Percentiles rank a stretch among this genome's conserved stretches.
phyloP scores from a whole-genome alignment of 306 rosid species.

The Cercis canadensis region DNA sequence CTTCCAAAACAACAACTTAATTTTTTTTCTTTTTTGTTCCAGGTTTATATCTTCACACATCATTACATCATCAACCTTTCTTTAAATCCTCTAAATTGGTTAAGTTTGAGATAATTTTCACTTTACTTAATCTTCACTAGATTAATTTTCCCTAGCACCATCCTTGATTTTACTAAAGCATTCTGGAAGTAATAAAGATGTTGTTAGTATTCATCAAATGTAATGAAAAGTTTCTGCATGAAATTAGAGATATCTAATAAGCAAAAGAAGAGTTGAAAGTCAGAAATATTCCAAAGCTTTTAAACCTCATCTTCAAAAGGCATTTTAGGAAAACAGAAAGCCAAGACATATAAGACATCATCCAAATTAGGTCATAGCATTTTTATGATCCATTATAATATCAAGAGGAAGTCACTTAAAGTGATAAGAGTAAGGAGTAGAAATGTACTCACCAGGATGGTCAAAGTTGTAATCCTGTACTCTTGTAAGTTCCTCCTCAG shows the following conservation, averaged over 20 bases:
- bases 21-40: neutral
- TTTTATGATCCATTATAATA: slow-evolving; percentile 14
- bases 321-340: neutral
- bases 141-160: neutral
- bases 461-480: slow-evolving; percentile 98
- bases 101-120: slow-evolving; percentile 10
- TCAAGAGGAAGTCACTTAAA: slow-evolving; percentile 13
- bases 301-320: no score
- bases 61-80: neutral
- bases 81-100: slow-evolving; percentile 15
- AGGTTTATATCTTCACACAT: neutral
- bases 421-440: slow-evolving; percentile 24
- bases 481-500: slow-evolving; percentile 69
- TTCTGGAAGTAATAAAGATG: slow-evolving; percentile 26
- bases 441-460: slow-evolving; percentile 84
- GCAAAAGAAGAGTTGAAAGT: no score
- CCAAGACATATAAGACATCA: slow-evolving; percentile 12
- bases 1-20: neutral
- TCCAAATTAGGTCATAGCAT: slow-evolving; percentile 2
- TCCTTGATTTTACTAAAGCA: slow-evolving; percentile 25
- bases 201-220: neutral
- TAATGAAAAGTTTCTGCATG: no score
- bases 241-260: no score
- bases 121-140: slow-evolving; percentile 8
- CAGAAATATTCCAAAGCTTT: no score